Conservation (phyloP, 176 grass and related monocot genomes). For the Pontederia crassipes region DNA sequence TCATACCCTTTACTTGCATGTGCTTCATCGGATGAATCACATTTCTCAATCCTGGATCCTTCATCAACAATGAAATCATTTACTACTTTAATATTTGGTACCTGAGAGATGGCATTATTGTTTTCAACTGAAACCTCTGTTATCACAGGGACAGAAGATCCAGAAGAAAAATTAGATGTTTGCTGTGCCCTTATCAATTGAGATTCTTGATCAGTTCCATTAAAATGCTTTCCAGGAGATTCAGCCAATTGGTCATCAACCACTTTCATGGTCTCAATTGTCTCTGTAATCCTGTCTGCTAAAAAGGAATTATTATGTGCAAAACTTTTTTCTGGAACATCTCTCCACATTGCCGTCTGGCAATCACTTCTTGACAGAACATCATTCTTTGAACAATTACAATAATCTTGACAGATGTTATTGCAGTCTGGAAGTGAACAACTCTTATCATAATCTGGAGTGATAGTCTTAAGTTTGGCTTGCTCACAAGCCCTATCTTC, state of each 20-base stretch:
- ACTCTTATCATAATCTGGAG: slow-evolving; percentile 27
- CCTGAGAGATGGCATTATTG: slow-evolving; percentile 36
- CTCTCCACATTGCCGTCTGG: slow-evolving; percentile 32
- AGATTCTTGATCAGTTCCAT: slow-evolving; percentile 23
- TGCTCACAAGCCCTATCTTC: slow-evolving; percentile 16
- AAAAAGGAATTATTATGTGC: slow-evolving; percentile 26
- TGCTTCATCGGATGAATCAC: slow-evolving; percentile 59
- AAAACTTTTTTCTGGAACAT: slow-evolving; percentile 34
- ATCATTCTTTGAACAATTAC: slow-evolving; percentile 46
- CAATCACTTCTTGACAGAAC: slow-evolving; percentile 20
- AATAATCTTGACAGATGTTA: slow-evolving; percentile 29
- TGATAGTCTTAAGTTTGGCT: slow-evolving; percentile 19
- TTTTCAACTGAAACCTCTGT: slow-evolving; percentile 58
- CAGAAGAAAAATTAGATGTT: slow-evolving; percentile 63
- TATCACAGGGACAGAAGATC: slow-evolving; percentile 56
- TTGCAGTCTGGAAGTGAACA: slow-evolving; percentile 25
- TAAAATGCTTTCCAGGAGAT: slow-evolving; percentile 17
- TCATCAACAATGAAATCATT: slow-evolving; percentile 45
- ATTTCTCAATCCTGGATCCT: slow-evolving; percentile 69
- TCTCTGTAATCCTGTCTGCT: slow-evolving; percentile 21
- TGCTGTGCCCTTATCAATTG: slow-evolving; percentile 26
- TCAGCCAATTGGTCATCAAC: slow-evolving; percentile 19
- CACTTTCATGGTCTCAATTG: slow-evolving; percentile 24
- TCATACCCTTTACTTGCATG: slow-evolving; percentile 29
- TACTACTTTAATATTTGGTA: slow-evolving; percentile 17